Base-by-base conservation (phyloP, 768 basidiomycete species). In the Fistulinella prunicolor region DNA sequence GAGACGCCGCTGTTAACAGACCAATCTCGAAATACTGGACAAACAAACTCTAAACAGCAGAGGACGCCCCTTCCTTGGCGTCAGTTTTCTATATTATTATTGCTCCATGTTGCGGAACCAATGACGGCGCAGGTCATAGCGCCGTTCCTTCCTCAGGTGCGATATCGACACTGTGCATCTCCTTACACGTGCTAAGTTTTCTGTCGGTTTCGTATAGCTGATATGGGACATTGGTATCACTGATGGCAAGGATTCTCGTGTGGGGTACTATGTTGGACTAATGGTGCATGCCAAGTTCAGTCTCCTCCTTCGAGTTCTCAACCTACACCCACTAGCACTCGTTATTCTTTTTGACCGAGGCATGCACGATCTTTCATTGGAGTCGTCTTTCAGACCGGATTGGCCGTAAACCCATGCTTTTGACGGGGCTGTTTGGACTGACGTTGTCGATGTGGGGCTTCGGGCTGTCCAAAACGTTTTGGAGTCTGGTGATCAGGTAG, bases 41-140 rank as follows among this genome's bases (percentile, higher is more conserved):
- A 38, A 19, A n/a, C n/a, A n/a, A 57, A 55, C 19, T 53, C 66
- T 57, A 67, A 61, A 30, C 50, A 44, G 24, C 49, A 63, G 48
- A 65, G 64, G 26, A 79, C 83, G 0, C 83, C 84, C 41, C 64
- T 89, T 28, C 87, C 87, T 30, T 80, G 76, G 79, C 72, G 73
- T 45, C 87, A 89, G 71, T 75, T 89, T 51, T 73, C 72, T 38
- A 78, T 90, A 44, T 71, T 89, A 3, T 62, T 90, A 49, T 70
- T 88, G 53, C 70, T 89, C 35, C 86, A 87, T 63, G 72, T 89
- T 29, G 78, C 85, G 44, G 88, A 90, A 63, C 86, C 87, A 5
- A 62, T 90, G 48, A 84, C 86, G 5, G 78, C 78, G 9, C 77
- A 85, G 51, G 83, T 89, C 46, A 87, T 89, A 49, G 80, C 79